Percentiles rank a stretch among this genome's conserved stretches.
phyloP scores from a whole-genome alignment of 805 yeast genomes.

The Brettanomyces anomalus region DNA sequence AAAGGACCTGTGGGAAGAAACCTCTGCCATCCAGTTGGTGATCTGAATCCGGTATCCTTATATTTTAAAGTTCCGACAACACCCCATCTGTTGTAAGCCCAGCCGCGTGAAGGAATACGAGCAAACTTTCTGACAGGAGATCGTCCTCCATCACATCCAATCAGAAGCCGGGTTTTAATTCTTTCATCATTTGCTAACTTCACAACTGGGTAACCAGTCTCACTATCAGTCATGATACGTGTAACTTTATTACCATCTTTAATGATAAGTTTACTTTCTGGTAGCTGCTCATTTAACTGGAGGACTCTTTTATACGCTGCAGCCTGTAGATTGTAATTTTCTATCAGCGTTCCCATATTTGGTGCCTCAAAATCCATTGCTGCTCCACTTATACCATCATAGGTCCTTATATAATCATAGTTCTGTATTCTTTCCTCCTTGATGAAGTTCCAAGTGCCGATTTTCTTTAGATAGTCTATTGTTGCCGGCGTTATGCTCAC shows the following conservation, averaged over 20 bases:
- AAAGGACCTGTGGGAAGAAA: constrained; percentile 88
- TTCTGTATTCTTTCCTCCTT: constrained; percentile 63
- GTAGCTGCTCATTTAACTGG: constrained; percentile 26
- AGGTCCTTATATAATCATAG: constrained; percentile 76
- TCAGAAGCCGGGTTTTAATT: constrained; percentile 61
- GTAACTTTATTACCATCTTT: constrained; percentile 63
- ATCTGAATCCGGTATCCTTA: constrained; percentile 59
- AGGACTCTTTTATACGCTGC: constrained; percentile 49
- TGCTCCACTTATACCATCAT: constrained; percentile 74
- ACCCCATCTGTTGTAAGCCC: constrained; percentile 84
- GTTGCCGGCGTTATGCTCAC: constrained; percentile 82
- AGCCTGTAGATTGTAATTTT: constrained; percentile 75
- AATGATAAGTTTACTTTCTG: constrained; percentile 29
- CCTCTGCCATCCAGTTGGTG: constrained; percentile 81
- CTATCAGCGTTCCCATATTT: constrained; percentile 77
- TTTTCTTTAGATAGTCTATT: constrained; percentile 50
- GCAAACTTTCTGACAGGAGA: constrained; percentile 86
- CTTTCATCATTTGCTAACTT: constrained; percentile 54
- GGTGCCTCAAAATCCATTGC: constrained; percentile 63
- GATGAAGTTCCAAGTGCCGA: constrained; percentile 72
- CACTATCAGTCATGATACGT: constrained; percentile 33
- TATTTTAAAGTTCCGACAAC: constrained; percentile 83
- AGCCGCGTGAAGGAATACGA: constrained; percentile 78
- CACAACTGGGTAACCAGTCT: constrained; percentile 68
- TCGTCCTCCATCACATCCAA: constrained; percentile 95